A percentile compares a stretch with the other conserved stretches of the same genome.
Evolutionary conservation across 768 basidiomycete genomes (phyloP).

Genomic region (Ramaria sp.): DNA sequence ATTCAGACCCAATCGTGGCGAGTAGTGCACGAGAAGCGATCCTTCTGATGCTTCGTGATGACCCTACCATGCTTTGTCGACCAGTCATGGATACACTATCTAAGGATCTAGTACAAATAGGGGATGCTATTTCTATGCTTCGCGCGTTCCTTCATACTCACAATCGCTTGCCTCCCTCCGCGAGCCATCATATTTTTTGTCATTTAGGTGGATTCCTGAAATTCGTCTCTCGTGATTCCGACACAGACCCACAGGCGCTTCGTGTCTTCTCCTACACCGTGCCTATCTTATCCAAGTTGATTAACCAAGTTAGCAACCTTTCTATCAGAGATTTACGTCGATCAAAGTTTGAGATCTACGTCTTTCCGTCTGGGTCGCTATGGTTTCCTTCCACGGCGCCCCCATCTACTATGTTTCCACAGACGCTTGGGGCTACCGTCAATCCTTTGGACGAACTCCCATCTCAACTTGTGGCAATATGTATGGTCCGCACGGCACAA

Average conservation of each 20-base stretch:
- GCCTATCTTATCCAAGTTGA: slow-evolving; percentile 48
- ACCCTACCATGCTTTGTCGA: slow-evolving; percentile 54
- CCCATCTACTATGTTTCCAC: slow-evolving; percentile 50
- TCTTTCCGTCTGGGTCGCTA: slow-evolving; percentile 59
- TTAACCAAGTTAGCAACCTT: slow-evolving; percentile 58
- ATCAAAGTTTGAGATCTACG: slow-evolving; percentile 56
- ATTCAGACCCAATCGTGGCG: slow-evolving; percentile 42
- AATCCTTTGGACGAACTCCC: slow-evolving; percentile 28
- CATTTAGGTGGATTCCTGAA: slow-evolving; percentile 61
- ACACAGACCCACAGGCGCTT: slow-evolving; percentile 29
- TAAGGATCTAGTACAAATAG: slow-evolving; percentile 36
- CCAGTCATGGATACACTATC: slow-evolving; percentile 50
- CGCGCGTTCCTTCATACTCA: slow-evolving; percentile 49
- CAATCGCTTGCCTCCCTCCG: slow-evolving; percentile 44
- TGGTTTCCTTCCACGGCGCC: slow-evolving; percentile 57
- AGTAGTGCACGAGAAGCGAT: slow-evolving; percentile 45
- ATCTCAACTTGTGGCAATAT: slow-evolving; percentile 37
- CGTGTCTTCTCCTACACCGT: slow-evolving; percentile 42
- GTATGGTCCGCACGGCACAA: slow-evolving; percentile 59
- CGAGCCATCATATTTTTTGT: slow-evolving; percentile 60
- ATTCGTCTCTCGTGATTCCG: slow-evolving; percentile 32
- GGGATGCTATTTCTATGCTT: slow-evolving; percentile 38
- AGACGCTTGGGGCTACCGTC: slow-evolving; percentile 19
- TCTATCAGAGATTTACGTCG: slow-evolving; percentile 61
- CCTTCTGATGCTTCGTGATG: slow-evolving; percentile 62